Base-by-base conservation (phyloP, 2,329 filamentous ascomycete genomes). In the Venturia asperata region DNA sequence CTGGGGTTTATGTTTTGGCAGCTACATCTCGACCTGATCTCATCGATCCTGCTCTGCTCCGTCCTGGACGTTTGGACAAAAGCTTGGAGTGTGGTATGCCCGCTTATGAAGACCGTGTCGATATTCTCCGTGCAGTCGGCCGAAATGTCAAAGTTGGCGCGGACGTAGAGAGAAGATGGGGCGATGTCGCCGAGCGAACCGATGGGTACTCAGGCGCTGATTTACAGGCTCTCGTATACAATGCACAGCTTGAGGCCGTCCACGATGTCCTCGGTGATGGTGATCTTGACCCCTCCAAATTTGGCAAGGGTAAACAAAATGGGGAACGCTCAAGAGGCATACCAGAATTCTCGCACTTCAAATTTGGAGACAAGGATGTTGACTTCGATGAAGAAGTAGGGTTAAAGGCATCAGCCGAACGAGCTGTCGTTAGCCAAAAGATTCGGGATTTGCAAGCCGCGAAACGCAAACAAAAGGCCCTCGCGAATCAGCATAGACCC, bases 181-280 rank as follows among this genome's bases (percentile, higher is more conserved):
- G 72, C 61, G 67, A 74, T 39, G 85, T 99, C 30, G 93, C 92
- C 0, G 80, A 80, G 19, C 81, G 85, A 19, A 97, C 93, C 0
- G 89, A 94, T 66, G 94, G 94, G 11, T 97, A 95, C 75, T 94
- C 91, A 0, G 94, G 94, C 15, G 94, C 94, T 0, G 94, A 99
- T 77, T 80, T 99, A 3, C 94, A 99, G 75, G 94, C 93, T 0
- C 83, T 99, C 7, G 87, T 97, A 55, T 97, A 96, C 71, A 99
- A 99, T 70, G 92, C 94, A 0, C 94, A 99, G 74, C 83, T 99
- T 6, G 93, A 97, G 78, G 94, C 94, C 37, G 97, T 99, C 68
- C 94, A 99, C 73, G 92, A 97, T 70, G 87, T 95, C 2, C 83
- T 99, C 0, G 88, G 86, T 64, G 85, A 87, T 71, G 80, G 85